Evolutionary conservation across 2,329 filamentous ascomycete genomes (phyloP), one percentile per base, ranked within the genome.

Genomic region (Allantophomopsis lycopodina): DNA sequence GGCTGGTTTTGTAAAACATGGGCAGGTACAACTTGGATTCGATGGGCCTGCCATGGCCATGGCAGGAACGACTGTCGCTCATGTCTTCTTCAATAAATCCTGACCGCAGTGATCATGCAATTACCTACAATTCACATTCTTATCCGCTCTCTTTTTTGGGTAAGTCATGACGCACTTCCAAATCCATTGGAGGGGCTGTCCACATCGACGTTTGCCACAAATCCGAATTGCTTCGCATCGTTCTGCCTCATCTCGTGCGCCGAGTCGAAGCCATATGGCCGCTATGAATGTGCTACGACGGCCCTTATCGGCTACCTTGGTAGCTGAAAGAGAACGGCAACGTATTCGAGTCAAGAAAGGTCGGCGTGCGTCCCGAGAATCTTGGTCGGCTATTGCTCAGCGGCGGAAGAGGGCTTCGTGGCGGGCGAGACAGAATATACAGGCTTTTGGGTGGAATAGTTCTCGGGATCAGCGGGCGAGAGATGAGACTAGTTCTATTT

Each of bases 161-260:
- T 13, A 17, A 34, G 32, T 17, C 32, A 54, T 54, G 50, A 42
- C 44, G 35, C 37, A 44, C 36, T 42, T 46, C 23, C 48, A 51
- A 35, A 45, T 53, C 5, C 45, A 50, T 44, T 55, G 53, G 53
- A 54, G 48, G 36, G 50, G 52, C 17, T 48, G 39, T 45, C 53
- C 52, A 42, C 48, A 52, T 44, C 44, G 41, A 42, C 43, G 39
- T 30, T 38, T 53, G 15, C 53, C 53, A 37, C 45, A 45, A 33
- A 49, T 53, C 20, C 43, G 45, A 40, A 43, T 46, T 32, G 40
- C 48, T 5, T 49, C 50, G 31, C 40, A 41, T 18, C 42, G 35
- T 34, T 40, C 38, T 13, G 32, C 37, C 13, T 42, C 42, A 1
- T 21, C 43, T 20, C 41, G 36, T 15, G 43, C 33, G 30, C 42